Percentiles rank a stretch among this genome's conserved stretches.
Evolutionary conservation across 163 green algal genomes (phyloP).

Genomic region (Scenedesmus sp.): DNA sequence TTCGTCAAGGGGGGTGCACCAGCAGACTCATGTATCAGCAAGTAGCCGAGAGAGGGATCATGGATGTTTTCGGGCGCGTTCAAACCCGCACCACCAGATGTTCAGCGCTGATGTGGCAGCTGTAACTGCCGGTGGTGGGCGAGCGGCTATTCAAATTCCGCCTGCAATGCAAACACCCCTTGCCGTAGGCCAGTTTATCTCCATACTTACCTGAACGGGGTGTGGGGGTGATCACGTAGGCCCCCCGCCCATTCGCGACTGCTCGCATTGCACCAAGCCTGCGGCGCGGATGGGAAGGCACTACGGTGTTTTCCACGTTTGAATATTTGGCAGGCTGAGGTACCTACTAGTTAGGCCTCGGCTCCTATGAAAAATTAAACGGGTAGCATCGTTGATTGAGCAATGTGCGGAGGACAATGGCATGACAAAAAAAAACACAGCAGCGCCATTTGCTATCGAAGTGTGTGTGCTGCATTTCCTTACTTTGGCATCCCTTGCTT

Average conservation of each 20-base stretch:
- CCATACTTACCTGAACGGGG: conserved; percentile 28
- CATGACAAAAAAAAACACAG: not conserved
- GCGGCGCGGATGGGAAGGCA: conserved; percentile 4
- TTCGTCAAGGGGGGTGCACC: no score
- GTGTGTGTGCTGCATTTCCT: no score
- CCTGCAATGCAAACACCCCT: not conserved
- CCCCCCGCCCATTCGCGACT: conserved; percentile 17
- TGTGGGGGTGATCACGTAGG: conserved; percentile 18
- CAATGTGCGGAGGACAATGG: no score
- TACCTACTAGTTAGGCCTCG: conserved; percentile 13
- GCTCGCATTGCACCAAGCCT: conserved; percentile 32
- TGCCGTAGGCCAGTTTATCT: not conserved
- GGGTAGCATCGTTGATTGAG: not conserved
- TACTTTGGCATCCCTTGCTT: no score
- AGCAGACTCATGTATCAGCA: no score
- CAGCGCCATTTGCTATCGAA: no score
- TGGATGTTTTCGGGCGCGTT: no score
- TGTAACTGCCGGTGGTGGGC: not conserved
- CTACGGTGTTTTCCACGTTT: conserved; percentile 16
- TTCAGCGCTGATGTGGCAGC: not conserved
- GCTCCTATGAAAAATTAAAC: not conserved
- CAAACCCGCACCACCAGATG: not conserved
- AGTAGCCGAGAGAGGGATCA: no score
- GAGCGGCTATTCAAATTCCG: not conserved
- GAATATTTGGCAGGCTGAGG: conserved; percentile 21